Evolutionary conservation across 306 rosid species (phyloP).

Genomic region (Glycyrrhiza uralensis): DNA sequence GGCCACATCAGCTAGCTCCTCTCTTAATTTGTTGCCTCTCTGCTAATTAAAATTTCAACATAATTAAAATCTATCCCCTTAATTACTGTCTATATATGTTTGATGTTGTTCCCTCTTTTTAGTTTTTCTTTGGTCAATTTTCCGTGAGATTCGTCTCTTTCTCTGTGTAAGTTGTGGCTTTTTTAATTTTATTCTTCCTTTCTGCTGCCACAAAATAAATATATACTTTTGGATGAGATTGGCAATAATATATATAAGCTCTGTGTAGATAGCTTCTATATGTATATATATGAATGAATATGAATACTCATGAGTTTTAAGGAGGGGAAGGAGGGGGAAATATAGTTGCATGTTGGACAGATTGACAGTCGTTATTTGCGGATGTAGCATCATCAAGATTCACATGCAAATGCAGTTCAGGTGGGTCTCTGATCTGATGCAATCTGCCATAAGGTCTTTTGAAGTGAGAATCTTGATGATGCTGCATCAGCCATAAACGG

Average conservation of each 20-base stretch:
- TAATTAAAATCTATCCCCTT: too few species aligned
- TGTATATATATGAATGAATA: too few species aligned
- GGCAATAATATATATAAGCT: too few species aligned
- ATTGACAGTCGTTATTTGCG: constrained; percentile 75
- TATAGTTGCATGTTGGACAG: constrained; percentile 41
- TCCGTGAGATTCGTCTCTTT: constrained; percentile 1
- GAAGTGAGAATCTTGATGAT: constrained; percentile 99
- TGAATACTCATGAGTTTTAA: too few species aligned
- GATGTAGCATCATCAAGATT: constrained; percentile 98
- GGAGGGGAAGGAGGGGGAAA: too few species aligned
- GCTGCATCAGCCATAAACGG: constrained; percentile 94
- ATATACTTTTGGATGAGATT: constrained; percentile 1
- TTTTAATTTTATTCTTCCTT: neutral
- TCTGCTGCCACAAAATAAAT: neutral
- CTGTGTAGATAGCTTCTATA: too few species aligned
- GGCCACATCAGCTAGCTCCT: neutral
- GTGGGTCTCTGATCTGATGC: constrained; percentile 9
- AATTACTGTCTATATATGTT: too few species aligned
- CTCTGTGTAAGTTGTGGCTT: neutral
- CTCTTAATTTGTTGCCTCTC: neutral
- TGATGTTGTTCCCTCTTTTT: neutral
- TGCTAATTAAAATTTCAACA: too few species aligned
- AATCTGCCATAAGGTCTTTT: constrained; percentile 30
- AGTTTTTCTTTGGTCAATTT: neutral
- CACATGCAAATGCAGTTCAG: constrained; percentile 61